A percentile compares a stretch with the other conserved stretches of the same genome.
Evolutionary conservation across 2,329 filamentous ascomycete species (phyloP).

Genomic region (Alternaria rosae): DNA sequence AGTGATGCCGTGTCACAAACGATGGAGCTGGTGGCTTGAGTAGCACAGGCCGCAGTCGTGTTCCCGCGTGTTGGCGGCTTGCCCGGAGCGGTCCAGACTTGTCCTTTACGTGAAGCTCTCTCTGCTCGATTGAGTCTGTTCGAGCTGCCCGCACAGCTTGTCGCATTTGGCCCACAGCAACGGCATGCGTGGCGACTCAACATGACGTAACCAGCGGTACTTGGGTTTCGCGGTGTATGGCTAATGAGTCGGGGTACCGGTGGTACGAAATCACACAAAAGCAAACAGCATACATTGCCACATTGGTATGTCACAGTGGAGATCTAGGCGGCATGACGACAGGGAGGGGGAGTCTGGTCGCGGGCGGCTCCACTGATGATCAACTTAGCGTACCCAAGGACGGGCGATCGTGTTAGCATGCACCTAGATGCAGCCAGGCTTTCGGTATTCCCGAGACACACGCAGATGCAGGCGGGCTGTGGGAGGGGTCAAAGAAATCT

Average conservation of each 20-base stretch:
- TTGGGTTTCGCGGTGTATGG: constrained; percentile 4
- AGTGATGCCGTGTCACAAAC: constrained; percentile 4
- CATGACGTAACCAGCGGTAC: constrained; percentile 23
- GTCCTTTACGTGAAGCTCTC: background rate
- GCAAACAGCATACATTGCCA: background rate
- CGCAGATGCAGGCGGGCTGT: background rate
- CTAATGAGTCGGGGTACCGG: background rate
- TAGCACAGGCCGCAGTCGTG: background rate
- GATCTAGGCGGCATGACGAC: constrained; percentile 33
- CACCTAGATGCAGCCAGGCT: constrained; percentile 12
- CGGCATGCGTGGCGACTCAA: constrained; percentile 16
- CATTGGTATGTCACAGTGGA: constrained; percentile 13
- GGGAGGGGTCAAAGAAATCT: background rate
- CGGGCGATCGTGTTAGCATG: constrained; percentile 7
- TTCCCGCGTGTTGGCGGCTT: background rate
- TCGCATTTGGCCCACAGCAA: background rate
- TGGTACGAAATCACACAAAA: background rate
- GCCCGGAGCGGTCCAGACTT: constrained; percentile 2
- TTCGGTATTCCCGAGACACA: constrained; percentile 13
- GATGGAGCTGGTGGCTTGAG: constrained; percentile 4
- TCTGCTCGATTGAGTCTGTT: background rate
- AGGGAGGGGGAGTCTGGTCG: constrained; percentile 15
- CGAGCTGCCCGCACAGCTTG: background rate
- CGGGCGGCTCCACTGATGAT: constrained; percentile 29
- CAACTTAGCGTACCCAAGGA: constrained; percentile 22